These are phyloP conservation scores for Coemansia sp. DNA, from an alignment of 192 early-diverging fungal species.

Conservation along the genomic window DNA sequence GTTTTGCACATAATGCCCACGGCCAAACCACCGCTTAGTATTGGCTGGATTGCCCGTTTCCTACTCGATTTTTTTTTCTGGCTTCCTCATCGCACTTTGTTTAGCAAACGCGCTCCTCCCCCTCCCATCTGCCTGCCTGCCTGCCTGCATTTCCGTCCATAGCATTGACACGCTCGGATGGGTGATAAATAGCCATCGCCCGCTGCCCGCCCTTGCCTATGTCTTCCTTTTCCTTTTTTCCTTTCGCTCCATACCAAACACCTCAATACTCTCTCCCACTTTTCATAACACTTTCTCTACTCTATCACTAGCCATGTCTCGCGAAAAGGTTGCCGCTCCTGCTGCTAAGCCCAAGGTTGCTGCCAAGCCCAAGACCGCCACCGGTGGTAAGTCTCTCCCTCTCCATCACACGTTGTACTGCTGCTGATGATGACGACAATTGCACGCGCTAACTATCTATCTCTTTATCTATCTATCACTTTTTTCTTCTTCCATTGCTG, in stretches of 20 bases:
- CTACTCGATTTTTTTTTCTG: constrained; percentile 25
- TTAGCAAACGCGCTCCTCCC: constrained; percentile 12
- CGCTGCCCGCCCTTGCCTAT: constrained; percentile 17
- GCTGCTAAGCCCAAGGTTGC: constrained; percentile 25
- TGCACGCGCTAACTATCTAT: not conserved
- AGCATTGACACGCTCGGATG: constrained; percentile 2
- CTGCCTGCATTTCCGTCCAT: constrained; percentile 15
- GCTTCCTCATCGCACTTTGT: constrained; percentile 6
- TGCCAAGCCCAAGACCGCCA: constrained; percentile 15
- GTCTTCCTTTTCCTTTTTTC: constrained; percentile 8
- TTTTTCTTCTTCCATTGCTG: not conserved
- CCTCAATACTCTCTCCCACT: constrained; percentile 1
- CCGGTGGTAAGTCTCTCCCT: not conserved
- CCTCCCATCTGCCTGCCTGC: constrained; percentile 6
- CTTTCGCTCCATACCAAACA: constrained; percentile 9
- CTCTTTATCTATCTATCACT: not conserved
- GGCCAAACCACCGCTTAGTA: constrained; percentile 13
- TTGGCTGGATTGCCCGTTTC: constrained; percentile 20
- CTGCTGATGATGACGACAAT: not conserved
- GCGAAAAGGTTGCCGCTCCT: constrained; percentile 29
- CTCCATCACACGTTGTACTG: not conserved
- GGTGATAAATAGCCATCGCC: constrained; percentile 28
- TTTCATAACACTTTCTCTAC: constrained; percentile 11
- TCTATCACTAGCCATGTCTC: constrained; percentile 25
- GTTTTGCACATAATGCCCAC: not conserved